Conservation (phyloP, 2,329 filamentous ascomycete species). For the Phoma sp. region DNA sequence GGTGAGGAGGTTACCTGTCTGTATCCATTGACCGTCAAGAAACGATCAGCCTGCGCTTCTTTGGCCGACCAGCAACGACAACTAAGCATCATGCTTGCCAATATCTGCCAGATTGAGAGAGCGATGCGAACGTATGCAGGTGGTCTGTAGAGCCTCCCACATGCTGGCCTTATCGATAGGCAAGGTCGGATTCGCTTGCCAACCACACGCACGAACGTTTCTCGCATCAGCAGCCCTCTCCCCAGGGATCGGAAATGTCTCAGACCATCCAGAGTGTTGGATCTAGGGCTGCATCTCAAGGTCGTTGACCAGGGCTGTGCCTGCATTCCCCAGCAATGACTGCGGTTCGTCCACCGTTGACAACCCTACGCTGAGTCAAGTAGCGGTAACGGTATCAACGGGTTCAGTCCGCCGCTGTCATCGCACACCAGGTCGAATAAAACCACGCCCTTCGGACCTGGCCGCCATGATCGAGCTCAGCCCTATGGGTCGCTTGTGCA, state of each 20-base stretch:
- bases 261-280: constrained; percentile 11
- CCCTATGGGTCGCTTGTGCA: constrained; percentile 30
- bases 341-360: constrained; percentile 12
- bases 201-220: constrained; percentile 7
- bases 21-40: no score
- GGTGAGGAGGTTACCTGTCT: no score
- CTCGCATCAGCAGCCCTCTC: constrained; percentile 15
- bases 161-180: constrained; percentile 7
- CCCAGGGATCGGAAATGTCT: constrained; percentile 18
- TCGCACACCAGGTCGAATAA: constrained; percentile 6
- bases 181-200: constrained; percentile 4
- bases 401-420: constrained; percentile 12
- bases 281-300: constrained; percentile 10
- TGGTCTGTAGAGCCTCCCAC: not conserved
- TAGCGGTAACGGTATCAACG: constrained; percentile 25
- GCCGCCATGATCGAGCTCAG: constrained; percentile 30
- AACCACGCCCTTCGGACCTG: constrained; percentile 5
- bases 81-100: not conserved
- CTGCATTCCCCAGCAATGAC: constrained; percentile 23
- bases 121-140: constrained; percentile 12
- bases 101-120: not conserved
- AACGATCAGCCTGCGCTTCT: no score
- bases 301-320: constrained; percentile 7
- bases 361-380: constrained; percentile 18
- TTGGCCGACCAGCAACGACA: no score